Base-by-base conservation (phyloP, 2,329 filamentous ascomycete species). In the Colletotrichum sp. region DNA sequence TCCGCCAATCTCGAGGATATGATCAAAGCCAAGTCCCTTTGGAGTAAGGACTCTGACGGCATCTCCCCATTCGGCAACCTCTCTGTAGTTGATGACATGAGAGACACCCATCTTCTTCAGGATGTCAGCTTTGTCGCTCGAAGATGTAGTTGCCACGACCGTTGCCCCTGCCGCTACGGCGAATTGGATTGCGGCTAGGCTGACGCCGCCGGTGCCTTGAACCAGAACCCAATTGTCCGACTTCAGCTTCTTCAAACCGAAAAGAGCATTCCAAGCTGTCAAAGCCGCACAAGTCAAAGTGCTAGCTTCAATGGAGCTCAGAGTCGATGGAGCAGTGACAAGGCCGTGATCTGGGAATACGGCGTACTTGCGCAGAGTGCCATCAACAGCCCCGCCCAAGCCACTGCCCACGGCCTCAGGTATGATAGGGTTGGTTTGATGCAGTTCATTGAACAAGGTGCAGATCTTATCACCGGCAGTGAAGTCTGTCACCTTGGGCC, bases 121-220 rank as follows among this genome's bases (percentile, higher is more conserved):
- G 32, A 81, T 81, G 32, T 88, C 84, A 5, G 83, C 87, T 81
- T 92, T 92, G 4, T 83, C 83, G 0, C 82, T 79, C 0, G 87
- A 88, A 2, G 88, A 90, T 0, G 90, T 92, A 1, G 90, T 92
- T 0, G 90, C 89, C 71, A 92, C 90, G 67, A 92, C 90, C 8
- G 81, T 86, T 0, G 90, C 91, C 32, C 90, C 90, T 1, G 87
- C 87, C 0, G 90, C 89, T 73, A 82, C 79, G 52, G 85, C 85
- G 65, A 86, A 82, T 48, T 76, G 68, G 2, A 90, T 76, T 0
- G 87, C 89, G 75, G 89, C 89, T 44, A 90, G 84, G 52, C 84
- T 86, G 26, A 90, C 89, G 59, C 89, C 89, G 5, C 89, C 89
- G 0, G 88, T 90, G 2, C 89, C 89, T 76, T 91, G 89, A 3